Conservation (phyloP, 371 early-diverging fungal species). For the Basidiobolus meristosporus region DNA sequence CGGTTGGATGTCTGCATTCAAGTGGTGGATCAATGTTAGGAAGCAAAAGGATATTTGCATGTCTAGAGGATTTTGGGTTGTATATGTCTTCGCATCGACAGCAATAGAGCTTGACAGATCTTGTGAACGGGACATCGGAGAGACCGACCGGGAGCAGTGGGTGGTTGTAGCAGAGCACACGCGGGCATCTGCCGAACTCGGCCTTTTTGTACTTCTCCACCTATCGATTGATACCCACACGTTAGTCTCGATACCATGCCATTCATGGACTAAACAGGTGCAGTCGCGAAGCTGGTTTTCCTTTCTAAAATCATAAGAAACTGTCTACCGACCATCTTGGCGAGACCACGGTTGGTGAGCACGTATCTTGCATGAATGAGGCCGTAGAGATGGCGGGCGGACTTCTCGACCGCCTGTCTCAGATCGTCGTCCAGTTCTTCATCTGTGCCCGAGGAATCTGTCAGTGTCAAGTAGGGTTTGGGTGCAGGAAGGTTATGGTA, state of each 20-base stretch:
- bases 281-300: background rate
- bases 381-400: slow-evolving; percentile 77
- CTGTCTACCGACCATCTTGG: slow-evolving; percentile 45
- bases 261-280: background rate
- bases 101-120: slow-evolving; percentile 83
- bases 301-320: background rate
- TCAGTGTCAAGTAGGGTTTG: background rate
- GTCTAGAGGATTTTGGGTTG: slow-evolving; percentile 64
- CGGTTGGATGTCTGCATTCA: too few species aligned
- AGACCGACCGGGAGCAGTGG: slow-evolving; percentile 80
- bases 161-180: slow-evolving; percentile 73
- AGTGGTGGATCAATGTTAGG: too few species aligned
- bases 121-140: slow-evolving; percentile 61
- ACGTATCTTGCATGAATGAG: slow-evolving; percentile 88
- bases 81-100: slow-evolving; percentile 90
- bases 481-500: slow-evolving; percentile 5
- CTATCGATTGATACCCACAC: too few species aligned
- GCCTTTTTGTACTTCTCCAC: slow-evolving; percentile 70
- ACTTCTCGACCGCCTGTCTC: slow-evolving; percentile 47
- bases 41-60: too few species aligned
- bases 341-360: slow-evolving; percentile 68
- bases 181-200: slow-evolving; percentile 91
- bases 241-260: too few species aligned
- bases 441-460: slow-evolving; percentile 11
- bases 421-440: slow-evolving; percentile 48